Evolutionary conservation across 441 rosid species (phyloP), one percentile per base, ranked within the genome.

Genomic region (Populus tomentosa): DNA sequence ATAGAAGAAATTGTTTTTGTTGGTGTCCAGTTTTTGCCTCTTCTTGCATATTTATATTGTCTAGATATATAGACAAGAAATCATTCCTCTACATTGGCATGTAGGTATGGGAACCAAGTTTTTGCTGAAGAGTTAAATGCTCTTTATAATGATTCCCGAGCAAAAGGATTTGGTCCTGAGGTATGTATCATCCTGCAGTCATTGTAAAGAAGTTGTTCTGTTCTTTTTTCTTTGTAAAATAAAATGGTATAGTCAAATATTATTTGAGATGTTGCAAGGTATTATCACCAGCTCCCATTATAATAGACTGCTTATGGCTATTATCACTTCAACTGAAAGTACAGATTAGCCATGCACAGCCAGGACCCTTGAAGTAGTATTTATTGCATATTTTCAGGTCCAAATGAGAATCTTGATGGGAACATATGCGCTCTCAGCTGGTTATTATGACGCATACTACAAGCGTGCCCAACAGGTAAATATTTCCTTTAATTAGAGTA

Each of bases 381-480:
- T 10, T 70, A 28, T 63, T 70, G 33, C 50, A 2, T 67, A 61
- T 62, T 78, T 80, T 42, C 86, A 95, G 98, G 98, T 95, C 72
- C 94, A 95, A 86, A 93, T 88, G 98, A 88, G 99, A 84, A 93
- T 95, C 74, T 82, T 95, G 85, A 95, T 92, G 98, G 98, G 99
- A 84, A 92, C 98, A 33, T 95, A 93, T 83, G 99, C 92, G 68
- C 94, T 95, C 73, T 95, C 97, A 75, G 92, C 97, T 24, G 99
- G 98, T 77, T 95, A 93, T 84, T 93, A 95, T 79, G 97, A 95
- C 84, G 97, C 98, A 63, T 91, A 93, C 80, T 95, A 95, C 85
- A 95, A 91, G 85, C 95, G 97, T 70, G 97, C 99, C 59, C 99
- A 94, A 79, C 94, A 94, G 91, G 98, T 95, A 82, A 10, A 3